These are phyloP conservation scores for Trichosporon inkin DNA, from an alignment of 1,284 basidiomycete genomes.

Conservation along the genomic window DNA sequence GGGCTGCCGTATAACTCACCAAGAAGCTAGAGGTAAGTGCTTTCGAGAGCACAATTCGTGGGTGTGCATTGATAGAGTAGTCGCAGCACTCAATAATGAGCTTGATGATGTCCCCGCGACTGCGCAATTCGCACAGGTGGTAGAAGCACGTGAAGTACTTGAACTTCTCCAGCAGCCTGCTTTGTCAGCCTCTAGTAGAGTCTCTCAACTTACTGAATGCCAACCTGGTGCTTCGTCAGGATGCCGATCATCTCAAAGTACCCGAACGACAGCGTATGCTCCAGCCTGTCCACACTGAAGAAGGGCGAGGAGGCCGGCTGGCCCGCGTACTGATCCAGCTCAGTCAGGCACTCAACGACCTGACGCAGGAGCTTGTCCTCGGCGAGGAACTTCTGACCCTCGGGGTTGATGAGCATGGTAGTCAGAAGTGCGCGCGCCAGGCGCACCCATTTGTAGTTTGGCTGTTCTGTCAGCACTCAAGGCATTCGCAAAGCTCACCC, in stretches of 20 bases:
- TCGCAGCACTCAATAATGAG: constrained; percentile 89
- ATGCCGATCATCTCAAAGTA: constrained; percentile 96
- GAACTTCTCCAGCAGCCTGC: constrained; percentile 80
- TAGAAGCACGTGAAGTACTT: constrained; percentile 94
- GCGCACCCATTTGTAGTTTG: constrained; percentile 75
- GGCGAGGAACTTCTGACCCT: constrained; percentile 74
- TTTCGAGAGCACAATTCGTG: constrained; percentile 85
- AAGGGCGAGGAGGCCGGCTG: constrained; percentile 60
- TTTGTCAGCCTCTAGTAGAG: neutral
- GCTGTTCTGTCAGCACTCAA: constrained; percentile 51
- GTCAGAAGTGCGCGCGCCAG: constrained; percentile 76
- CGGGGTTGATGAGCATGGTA: constrained; percentile 74
- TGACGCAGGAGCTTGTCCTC: constrained; percentile 87
- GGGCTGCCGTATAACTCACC: constrained; percentile 50
- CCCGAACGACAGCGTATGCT: constrained; percentile 79
- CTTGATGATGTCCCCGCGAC: constrained; percentile 85
- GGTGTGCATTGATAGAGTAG: constrained; percentile 83
- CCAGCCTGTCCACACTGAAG: constrained; percentile 77
- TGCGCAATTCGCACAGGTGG: constrained; percentile 81
- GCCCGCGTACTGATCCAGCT: constrained; percentile 69
- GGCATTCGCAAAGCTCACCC: constrained; percentile 53
- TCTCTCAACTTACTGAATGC: constrained; percentile 67
- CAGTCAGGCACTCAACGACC: constrained; percentile 80
- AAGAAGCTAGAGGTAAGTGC: constrained; percentile 87
- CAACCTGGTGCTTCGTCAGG: constrained; percentile 79